Evolutionary conservation across 192 early-diverging fungal genomes (phyloP), one percentile per base, ranked within the genome.

Genomic region (Backusella morwellensis): DNA sequence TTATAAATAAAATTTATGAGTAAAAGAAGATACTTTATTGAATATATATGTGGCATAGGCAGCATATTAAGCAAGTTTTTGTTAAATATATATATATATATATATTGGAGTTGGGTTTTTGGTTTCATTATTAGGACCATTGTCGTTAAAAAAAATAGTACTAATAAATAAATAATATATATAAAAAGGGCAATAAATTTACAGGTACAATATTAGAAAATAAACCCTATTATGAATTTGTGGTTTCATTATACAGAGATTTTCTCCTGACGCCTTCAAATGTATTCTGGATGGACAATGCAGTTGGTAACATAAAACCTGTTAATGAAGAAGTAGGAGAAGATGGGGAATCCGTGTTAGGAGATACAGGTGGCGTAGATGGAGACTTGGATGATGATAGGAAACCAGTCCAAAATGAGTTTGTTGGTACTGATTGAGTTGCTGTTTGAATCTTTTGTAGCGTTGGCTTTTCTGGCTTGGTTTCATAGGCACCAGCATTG

Each of bases 201-300:
- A 50, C 47, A 50, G 47, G 47, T 6, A 50, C 19, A 8, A 21
- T 19, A 50, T 50, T 50, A 17, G 42, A 40, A 40, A 40, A 40
- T 6, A 40, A 11, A 21, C 19, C n/a, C 4, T 52, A 6, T 52
- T 12, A 59, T 12, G 54, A 23, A 59, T 59, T 59, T 59, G 54
- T 59, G 23, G 23, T 59, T 59, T 59, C 80, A 74, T 69, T 75
- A 44, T 77, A 82, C 78, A 80, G 68, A 59, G 82, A 83, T 38
- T 78, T 76, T 40, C 82, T 74, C 50, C 81, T 75, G 54, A 70
- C 81, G 36, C 78, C 81, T 72, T 77, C 78, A 70, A 83, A 80
- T 12, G 78, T 75, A 40, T 77, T 77, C 17, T 83, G 82, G 26
- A 83, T 67, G 0, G 82, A 83, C 8, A 83, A 56, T 3, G 73